Base-by-base conservation (phyloP, 345 rosid genomes). In the Eucalyptus dawsonii region DNA sequence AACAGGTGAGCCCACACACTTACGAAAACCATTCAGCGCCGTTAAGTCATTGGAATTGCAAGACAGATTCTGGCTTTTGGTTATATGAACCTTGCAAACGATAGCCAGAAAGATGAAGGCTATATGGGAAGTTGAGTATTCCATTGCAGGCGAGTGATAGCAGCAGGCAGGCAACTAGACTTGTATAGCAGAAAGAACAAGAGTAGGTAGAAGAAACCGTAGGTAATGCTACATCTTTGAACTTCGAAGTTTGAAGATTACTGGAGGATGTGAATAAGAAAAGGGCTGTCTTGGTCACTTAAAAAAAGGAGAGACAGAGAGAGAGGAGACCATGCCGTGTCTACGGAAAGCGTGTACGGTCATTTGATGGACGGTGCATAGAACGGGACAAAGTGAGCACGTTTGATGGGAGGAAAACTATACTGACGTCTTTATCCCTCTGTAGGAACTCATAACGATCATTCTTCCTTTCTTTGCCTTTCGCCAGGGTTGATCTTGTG, bases 31-130 rank as follows among this genome's bases (percentile, higher is more conserved):
- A 12, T 50, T 88, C 16, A 91, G 87, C 81, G 90, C 87, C 3
- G 19, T 86, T 11, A 89, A 45, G 88, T 90, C 91, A 62, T 49
- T 88, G 34, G 86, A 42, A 62, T 89, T 47, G 90, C 93, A 91
- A 3, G 81, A 45, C 9, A 22, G 16, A 25, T 65, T 51, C 86
- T 89, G 89, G 88, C 53, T 88, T 88, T 53, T 69, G 29, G 50
- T 44, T 34, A 45, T 49, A 47, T 50, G 49, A 86, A 56, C 83
- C 85, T 22, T 34, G 17, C 89, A 72, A 87, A 53, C 31, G 80
- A 91, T 9, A 5, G 50, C 37, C 21, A 88, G 7, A 45, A 80
- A 11, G 87, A 27, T 4, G 50, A 87, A 37, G 27, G 90, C n/a
- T 29, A 88, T 8, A 67, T 47, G 72, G 25, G 69, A 42, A 87